A percentile compares a stretch with the other conserved stretches of the same genome.
Evolutionary conservation across 2,329 filamentous ascomycete genomes (phyloP).

Genomic region (Fusarium falciforme): DNA sequence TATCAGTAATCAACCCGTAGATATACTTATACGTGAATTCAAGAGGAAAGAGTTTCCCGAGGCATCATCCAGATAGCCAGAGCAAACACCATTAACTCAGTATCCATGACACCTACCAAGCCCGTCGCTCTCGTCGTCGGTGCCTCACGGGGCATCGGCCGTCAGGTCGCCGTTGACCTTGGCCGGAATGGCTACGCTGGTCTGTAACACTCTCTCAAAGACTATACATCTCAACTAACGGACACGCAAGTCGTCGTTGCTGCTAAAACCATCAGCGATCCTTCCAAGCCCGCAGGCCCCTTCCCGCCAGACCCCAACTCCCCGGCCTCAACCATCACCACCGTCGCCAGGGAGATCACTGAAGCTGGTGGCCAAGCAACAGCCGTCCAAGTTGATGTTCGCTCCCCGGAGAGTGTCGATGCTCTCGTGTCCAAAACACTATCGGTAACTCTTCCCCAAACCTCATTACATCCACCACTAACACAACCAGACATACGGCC

Average conservation of each 20-base stretch:
- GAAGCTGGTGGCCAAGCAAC: slow-evolving; percentile 72
- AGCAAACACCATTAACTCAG: background rate
- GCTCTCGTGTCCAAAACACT: slow-evolving; percentile 69
- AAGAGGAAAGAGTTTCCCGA: background rate
- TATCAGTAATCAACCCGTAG: background rate
- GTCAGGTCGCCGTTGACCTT: slow-evolving; percentile 83
- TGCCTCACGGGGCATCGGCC: slow-evolving; percentile 82
- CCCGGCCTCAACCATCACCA: slow-evolving; percentile 79
- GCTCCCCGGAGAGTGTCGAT: slow-evolving; percentile 71
- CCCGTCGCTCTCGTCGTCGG: slow-evolving; percentile 79
- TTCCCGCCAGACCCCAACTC: slow-evolving; percentile 86
- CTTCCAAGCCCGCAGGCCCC: slow-evolving; percentile 60
- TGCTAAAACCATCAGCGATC: slow-evolving; percentile 79
- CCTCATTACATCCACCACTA: background rate
- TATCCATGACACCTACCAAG: slow-evolving; percentile 45
- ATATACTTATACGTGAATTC: background rate
- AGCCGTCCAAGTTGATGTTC: slow-evolving; percentile 77
- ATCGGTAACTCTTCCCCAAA: slow-evolving; percentile 21
- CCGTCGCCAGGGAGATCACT: slow-evolving; percentile 79
- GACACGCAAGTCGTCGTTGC: slow-evolving; percentile 71
- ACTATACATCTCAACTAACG: background rate
- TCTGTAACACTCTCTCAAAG: slow-evolving; percentile 49
- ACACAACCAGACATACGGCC: slow-evolving; percentile 61
- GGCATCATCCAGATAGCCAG: background rate
- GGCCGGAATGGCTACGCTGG: slow-evolving; percentile 77